Evolutionary conservation across 225 moss, liverwort and hornwort species (phyloP), one percentile per base, ranked within the genome.

Genomic region (Pleurozium schreberi): DNA sequence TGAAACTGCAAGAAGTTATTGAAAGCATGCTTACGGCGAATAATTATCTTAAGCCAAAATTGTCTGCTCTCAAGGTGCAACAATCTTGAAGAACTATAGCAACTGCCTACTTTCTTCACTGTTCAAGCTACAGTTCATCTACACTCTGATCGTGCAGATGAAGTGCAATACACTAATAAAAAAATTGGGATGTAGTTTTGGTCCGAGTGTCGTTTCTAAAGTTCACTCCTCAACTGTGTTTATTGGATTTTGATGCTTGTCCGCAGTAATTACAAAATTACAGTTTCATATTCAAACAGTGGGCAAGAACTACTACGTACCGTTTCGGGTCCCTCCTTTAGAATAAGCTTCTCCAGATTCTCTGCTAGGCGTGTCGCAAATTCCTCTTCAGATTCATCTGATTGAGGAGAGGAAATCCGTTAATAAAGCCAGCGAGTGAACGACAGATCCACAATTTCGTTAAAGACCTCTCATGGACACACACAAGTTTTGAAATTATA

Each of bases 371-470:
- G 96, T 42, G 98, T 95, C 36, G 98, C 93, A 85, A 96, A 99
- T 21, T 99, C 96, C 92, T 99, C 98, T 92, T 99, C 98, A 77
- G 94, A 96, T 92, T 99, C 98, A 88, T 96, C 98, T 98, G 93
- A 91, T 88, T 52, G 82, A 88, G 50, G 47, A 69, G 34, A 64
- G 57, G 34, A 45, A 60, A 63, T 61, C 6, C 27, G 82, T 89
- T 68, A 82, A 45, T 30, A 42, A 31, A 73, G 31, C 34, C 75
- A 77, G 61, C 43, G 75, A n/a, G 53, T 66, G 33, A 27, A 28
- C 74, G 50, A 79, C 38, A 70, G 49, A 70, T 47, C 36, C 61
- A 84, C 60, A 19, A 64, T 38, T 53, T 67, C 47, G 30, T 34
- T 74, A n/a, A 55, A n/a, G 28, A 59, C 9, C 73, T 58, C 42